Evolutionary conservation across 23 red algal species (phyloP).

Genomic region (Gracilaria caudata): DNA sequence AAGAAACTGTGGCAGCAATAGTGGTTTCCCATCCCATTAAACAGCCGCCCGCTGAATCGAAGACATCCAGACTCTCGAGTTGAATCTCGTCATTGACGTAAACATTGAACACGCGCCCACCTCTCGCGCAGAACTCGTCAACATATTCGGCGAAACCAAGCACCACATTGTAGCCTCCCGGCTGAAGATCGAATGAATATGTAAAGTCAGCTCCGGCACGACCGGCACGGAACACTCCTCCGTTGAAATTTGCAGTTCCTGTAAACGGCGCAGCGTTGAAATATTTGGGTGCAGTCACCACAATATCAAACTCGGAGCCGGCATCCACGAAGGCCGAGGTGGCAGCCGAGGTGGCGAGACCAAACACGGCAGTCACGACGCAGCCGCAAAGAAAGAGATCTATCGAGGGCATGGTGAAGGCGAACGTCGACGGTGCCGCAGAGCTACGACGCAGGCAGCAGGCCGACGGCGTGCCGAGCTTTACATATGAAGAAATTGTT

Average conservation of each 20-base stretch:
- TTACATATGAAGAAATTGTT: no score
- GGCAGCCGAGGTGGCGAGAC: constrained; percentile 3
- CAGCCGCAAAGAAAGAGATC: neutral
- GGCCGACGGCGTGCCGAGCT: no score
- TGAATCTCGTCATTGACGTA: constrained; percentile 47
- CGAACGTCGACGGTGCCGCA: neutral
- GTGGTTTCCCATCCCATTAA: neutral
- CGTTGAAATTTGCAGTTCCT: neutral
- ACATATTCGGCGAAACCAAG: constrained; percentile 61
- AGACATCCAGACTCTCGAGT: constrained; percentile 50
- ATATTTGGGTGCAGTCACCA: neutral
- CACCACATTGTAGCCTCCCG: constrained; percentile 55
- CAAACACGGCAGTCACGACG: neutral
- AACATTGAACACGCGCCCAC: constrained; percentile 63
- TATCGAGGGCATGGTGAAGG: neutral
- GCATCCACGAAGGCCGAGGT: neutral
- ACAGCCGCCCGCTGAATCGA: constrained; percentile 19
- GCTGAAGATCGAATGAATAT: constrained; percentile 35
- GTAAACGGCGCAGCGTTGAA: neutral
- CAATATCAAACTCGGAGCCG: neutral
- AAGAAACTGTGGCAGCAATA: constrained; percentile 6
- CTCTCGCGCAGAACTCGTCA: constrained; percentile 3
- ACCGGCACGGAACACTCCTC: neutral
- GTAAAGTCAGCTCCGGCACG: constrained; percentile 37
- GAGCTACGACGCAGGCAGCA: neutral